Evolutionary conservation across 306 rosid species (phyloP), one percentile per base, ranked within the genome.

Genomic region (Quercus berberidifolia): DNA sequence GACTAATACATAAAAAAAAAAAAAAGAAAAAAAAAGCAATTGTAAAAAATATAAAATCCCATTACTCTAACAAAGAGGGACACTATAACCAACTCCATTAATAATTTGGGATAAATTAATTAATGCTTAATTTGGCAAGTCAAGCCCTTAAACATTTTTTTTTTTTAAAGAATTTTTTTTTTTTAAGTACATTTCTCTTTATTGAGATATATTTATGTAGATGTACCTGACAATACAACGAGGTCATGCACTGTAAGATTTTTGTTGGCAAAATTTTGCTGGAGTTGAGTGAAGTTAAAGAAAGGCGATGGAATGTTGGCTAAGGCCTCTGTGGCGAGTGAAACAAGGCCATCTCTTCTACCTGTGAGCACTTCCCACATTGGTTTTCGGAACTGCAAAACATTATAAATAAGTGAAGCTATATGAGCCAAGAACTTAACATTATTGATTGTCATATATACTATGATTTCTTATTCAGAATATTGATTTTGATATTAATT

Each of bases 311-410:
- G 92, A 62, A 91, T 30, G 63, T 84, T 80, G 65, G 7, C 14
- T 4, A 84, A 62, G 5, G 33, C 86, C 33, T 89, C 90, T 11
- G 2, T 11, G 14, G 2, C 41, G 6, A 0, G 17, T 5, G 92
- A 89, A 19, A 84, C 86, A 19, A 1, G 82, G 17, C 93, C 95
- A 79, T 91, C 95, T 86, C 93, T 86, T 83, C 92, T 85, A 11
- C 95, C 92, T 9, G 91, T 91, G 52, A 84, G 90, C 65, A 89
- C 95, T 69, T 85, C 84, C 89, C 91, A 91, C 43, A 1, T 25
- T 25, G 26, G 1, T 1, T 25, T 25, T 35, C 70, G 75, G 19
- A 68, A 91, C 95, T 89, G 86, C 76, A 83, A 25, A 25, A 46
- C 5, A 5, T 13, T 20, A 62, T 0, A 57, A 10, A n/a, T 57